Base-by-base conservation (phyloP, 1,284 basidiomycete genomes). In the Melampsora americana region DNA sequence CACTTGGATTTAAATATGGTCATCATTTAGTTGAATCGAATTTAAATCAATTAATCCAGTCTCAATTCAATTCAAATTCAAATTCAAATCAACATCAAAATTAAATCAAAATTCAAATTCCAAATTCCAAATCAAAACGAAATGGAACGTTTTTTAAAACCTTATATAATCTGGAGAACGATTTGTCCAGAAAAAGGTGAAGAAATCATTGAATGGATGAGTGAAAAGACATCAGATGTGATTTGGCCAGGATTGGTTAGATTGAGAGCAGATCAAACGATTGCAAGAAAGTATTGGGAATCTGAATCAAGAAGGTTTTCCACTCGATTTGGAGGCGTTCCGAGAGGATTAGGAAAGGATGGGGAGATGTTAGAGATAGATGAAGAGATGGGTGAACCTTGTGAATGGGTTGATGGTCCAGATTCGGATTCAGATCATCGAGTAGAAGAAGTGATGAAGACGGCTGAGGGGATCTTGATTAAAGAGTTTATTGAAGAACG, bases 401-500 rank as follows among this genome's bases (percentile, higher is more conserved):
- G 28, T 30, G 28, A 30, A 28, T 32, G 44, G n/a, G 1, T 35
- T 61, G n/a, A 18, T 35, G 28, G 2, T 30, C 16, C 7, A 4
- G 18, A 26, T 28, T 35, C 23, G 28, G 30, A 61, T 26, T 20
- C 39, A 23, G 32, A 42, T 23, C 62, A 35, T 48, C 26, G 44
- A 39, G 5, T 26, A 4, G 30, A 44, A 48, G 20, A 65, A 16
- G 26, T 32, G 11, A 48, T 48, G 18, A 46, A 66, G 12, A 35
- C 53, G 56, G 70, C 70, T 56, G 62, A 73, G 28, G 46, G 46
- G 18, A 48, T 73, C 16, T 53, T 73, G 20, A 66, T 73, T n/a
- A 66, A 73, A 66, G 26, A 73, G 23, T 73, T 73, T 48, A 23
- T 73, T 6, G 30, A 73, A 66, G 70, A 73, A 64, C 35, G 35